Conservation (phyloP, 2,329 filamentous ascomycete genomes). For the Trichophyton simii region DNA sequence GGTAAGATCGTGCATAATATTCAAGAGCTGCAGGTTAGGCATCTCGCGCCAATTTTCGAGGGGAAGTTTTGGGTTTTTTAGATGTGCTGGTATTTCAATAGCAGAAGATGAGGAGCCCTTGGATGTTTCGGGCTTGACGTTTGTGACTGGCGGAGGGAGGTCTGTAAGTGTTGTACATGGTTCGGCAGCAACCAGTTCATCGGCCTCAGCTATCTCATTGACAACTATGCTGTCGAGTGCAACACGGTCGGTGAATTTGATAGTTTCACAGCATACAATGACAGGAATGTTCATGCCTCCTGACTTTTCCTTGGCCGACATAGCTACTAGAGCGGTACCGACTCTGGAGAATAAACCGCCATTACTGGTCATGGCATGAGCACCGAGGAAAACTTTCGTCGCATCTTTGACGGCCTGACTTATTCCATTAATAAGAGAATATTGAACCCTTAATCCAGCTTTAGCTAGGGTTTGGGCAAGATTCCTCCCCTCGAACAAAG, state of each 20-base stretch:
- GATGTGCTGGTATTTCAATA: conserved; percentile 8
- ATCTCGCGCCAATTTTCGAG: conserved; percentile 47
- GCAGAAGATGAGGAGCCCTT: conserved; percentile 3
- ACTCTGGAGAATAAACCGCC: conserved; percentile 78
- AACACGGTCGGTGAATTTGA: conserved; percentile 88
- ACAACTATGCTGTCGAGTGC: conserved; percentile 84
- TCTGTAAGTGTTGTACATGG: conserved; percentile 9
- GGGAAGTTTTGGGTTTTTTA: conserved; percentile 20
- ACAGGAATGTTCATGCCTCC: conserved; percentile 57
- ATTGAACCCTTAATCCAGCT: conserved; percentile 63
- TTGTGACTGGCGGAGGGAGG: conserved; percentile 18
- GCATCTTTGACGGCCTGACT: conserved; percentile 59
- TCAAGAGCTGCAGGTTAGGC: conserved; percentile 49
- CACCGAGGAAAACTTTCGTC: conserved; percentile 68
- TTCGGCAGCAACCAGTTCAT: conserved; percentile 42
- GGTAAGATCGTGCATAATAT: conserved; percentile 85
- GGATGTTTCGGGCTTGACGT: conserved; percentile 19
- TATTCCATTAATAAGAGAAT: conserved; percentile 67
- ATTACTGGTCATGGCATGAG: conserved; percentile 92
- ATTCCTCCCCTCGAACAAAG: conserved; percentile 56
- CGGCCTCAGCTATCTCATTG: conserved; percentile 77
- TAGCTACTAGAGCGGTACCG: conserved; percentile 76
- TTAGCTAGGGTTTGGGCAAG: conserved; percentile 59
- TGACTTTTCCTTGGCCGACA: conserved; percentile 56
- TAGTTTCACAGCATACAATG: conserved; percentile 80